Evolutionary conservation across 2,329 filamentous ascomycete species (phyloP).

Genomic region (Massarina eburnea): DNA sequence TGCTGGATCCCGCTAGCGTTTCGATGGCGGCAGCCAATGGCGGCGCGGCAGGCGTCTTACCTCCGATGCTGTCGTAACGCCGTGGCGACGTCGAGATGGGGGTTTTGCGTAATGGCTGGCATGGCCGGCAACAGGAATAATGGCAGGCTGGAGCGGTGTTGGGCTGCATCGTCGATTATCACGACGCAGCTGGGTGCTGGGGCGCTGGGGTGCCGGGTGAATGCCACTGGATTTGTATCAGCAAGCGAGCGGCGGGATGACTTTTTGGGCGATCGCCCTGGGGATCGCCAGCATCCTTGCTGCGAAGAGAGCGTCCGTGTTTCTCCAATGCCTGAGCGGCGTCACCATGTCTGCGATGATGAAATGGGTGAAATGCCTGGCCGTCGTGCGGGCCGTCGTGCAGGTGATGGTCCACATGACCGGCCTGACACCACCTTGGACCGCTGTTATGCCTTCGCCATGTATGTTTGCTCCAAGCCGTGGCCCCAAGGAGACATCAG

Average conservation of each 20-base stretch:
- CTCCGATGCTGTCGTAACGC: conserved; percentile 17
- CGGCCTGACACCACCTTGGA: too few species aligned
- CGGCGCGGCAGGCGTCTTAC: background rate
- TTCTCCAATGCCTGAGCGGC: conserved; percentile 38
- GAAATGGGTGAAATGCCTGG: conserved; percentile 12
- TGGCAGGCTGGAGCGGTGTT: too few species aligned
- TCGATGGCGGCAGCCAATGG: conserved; percentile 18
- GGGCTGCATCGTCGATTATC: background rate
- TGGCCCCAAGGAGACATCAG: conserved; percentile 10
- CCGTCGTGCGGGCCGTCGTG: conserved; percentile 10
- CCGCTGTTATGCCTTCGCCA: too few species aligned
- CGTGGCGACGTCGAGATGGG: conserved; percentile 21
- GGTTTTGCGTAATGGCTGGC: conserved; percentile 11
- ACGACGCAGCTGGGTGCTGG: background rate
- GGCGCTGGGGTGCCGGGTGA: too few species aligned
- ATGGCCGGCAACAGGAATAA: too few species aligned
- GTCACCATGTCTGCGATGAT: conserved; percentile 28
- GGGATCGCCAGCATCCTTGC: conserved; percentile 38
- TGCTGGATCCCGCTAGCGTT: conserved; percentile 27
- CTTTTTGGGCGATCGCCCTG: conserved; percentile 8
- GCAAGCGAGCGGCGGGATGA: conserved; percentile 20
- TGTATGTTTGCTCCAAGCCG: too few species aligned
- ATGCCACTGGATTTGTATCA: conserved; percentile 25
- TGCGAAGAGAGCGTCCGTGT: conserved; percentile 28
- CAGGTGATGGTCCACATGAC: background rate